A percentile compares a stretch with the other conserved stretches of the same genome.
Evolutionary conservation across 495 filamentous ascomycete species (phyloP).

Genomic region (Lepraria neglecta): DNA sequence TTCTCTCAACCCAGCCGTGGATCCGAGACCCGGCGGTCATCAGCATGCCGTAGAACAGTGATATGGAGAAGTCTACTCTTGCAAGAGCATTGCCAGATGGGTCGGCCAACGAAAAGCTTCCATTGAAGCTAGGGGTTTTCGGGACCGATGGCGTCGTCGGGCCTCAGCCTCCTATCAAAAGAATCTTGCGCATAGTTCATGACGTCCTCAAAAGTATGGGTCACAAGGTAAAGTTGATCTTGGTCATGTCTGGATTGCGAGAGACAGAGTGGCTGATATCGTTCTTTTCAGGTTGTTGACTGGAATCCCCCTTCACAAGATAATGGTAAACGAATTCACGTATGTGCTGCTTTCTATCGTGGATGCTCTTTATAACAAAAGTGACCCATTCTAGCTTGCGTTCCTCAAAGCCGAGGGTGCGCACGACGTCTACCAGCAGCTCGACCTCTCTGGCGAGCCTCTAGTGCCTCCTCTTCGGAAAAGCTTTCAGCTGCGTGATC

Average conservation of each 20-base stretch:
- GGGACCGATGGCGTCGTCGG: slow-evolving; percentile 42
- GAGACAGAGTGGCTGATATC: background rate
- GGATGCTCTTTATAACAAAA: background rate
- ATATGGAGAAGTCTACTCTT: slow-evolving; percentile 13
- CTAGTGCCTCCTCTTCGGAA: slow-evolving; percentile 33
- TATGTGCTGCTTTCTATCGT: slow-evolving; percentile 18
- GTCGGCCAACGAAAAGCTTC: slow-evolving; percentile 6
- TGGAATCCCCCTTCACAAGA: slow-evolving; percentile 55
- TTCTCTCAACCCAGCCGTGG: slow-evolving; percentile 34
- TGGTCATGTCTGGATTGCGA: background rate
- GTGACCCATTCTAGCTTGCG: slow-evolving; percentile 5
- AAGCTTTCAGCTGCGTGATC: slow-evolving; percentile 30
- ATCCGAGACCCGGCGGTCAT: slow-evolving; percentile 33
- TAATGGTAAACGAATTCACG: slow-evolving; percentile 31
- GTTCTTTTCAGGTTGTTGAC: slow-evolving; percentile 40
- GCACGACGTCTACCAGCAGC: slow-evolving; percentile 34
- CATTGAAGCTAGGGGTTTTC: slow-evolving; percentile 48
- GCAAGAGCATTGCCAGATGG: slow-evolving; percentile 28
- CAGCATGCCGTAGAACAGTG: slow-evolving; percentile 31
- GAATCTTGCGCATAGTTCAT: slow-evolving; percentile 47
- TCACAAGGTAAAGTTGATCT: slow-evolving; percentile 38
- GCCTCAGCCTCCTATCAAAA: slow-evolving; percentile 46
- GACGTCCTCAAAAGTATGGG: slow-evolving; percentile 44
- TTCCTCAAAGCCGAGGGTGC: slow-evolving; percentile 38
- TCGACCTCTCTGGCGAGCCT: slow-evolving; percentile 42